A percentile compares a stretch with the other conserved stretches of the same genome.
These are phyloP conservation scores for Fabrea salina DNA, from an alignment of 169 alveolate genomes.

Conservation along the genomic window DNA sequence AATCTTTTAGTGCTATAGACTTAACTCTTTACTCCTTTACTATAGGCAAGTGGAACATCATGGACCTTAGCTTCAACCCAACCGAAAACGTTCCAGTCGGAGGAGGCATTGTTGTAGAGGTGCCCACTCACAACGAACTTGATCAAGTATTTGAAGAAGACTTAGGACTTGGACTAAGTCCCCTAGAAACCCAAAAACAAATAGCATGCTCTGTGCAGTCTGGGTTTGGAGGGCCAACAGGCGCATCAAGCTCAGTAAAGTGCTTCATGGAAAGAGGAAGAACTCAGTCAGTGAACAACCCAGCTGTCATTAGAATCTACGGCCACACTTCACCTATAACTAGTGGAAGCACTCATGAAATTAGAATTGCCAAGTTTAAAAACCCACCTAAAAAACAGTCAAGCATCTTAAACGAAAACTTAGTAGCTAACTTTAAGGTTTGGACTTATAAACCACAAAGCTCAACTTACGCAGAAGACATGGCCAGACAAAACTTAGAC, in stretches of 20 bases:
- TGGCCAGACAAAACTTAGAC: background rate
- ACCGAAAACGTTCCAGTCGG: slow-evolving; percentile 12
- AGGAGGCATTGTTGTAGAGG: slow-evolving; percentile 22
- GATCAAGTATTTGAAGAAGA: slow-evolving; percentile 11
- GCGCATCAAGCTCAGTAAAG: background rate
- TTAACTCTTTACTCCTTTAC: slow-evolving; percentile 7
- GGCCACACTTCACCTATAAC: slow-evolving; percentile 12
- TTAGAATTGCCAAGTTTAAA: background rate
- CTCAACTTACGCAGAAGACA: background rate
- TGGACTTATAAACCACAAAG: background rate
- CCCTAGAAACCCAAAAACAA: background rate
- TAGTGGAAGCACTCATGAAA: background rate
- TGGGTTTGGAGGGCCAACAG: slow-evolving; percentile 27
- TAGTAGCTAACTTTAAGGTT: slow-evolving; percentile 1
- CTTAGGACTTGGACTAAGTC: background rate
- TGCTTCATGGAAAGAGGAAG: background rate
- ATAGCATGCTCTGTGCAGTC: background rate
- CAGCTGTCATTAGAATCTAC: background rate
- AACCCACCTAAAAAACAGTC: slow-evolving; percentile 4
- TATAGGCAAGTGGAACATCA: slow-evolving; percentile 5
- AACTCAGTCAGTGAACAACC: background rate
- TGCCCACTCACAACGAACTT: slow-evolving; percentile 17
- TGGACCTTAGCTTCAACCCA: slow-evolving; percentile 11
- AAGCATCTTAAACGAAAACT: background rate
- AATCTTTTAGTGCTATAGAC: background rate